A percentile compares a stretch with the other conserved stretches of the same genome.
phyloP scores from a whole-genome alignment of 2,329 filamentous ascomycete species.

The Coniella lustricola region DNA sequence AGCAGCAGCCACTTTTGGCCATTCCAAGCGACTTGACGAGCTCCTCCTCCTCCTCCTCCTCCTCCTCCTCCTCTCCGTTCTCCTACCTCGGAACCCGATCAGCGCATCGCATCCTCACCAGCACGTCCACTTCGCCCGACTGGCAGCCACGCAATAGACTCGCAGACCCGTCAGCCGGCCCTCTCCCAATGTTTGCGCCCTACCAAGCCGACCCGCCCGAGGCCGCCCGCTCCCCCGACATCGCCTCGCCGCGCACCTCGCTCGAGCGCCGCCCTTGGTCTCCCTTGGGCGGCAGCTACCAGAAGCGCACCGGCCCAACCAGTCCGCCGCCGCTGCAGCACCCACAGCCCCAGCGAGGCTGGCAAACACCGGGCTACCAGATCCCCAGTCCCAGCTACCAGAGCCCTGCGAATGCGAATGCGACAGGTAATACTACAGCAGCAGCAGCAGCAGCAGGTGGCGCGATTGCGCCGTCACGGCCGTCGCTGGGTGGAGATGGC shows the following conservation, averaged over 20 bases:
- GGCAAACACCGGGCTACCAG: conserved; percentile 37
- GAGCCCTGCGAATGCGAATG: no score
- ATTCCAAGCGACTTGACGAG: no score
- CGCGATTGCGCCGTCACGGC: background rate
- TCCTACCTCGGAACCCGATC: no score
- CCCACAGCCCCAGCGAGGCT: conserved; percentile 52
- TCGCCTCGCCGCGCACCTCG: conserved; percentile 49
- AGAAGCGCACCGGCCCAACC: conserved; percentile 30
- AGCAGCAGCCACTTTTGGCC: no score
- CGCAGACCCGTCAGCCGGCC: no score
- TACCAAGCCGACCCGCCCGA: conserved; percentile 93
- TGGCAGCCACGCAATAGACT: no score
- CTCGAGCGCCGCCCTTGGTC: conserved; percentile 52
- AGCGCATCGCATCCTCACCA: no score
- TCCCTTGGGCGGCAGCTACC: conserved; percentile 32
- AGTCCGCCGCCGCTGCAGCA: conserved; percentile 41
- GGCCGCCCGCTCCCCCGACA: conserved; percentile 65
- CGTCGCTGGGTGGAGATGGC: conserved; percentile 25
- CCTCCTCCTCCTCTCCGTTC: no score
- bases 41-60: no score
- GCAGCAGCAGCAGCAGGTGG: no score
- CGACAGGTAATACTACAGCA: no score
- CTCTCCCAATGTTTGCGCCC: conserved; percentile 71
- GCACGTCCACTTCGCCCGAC: no score
- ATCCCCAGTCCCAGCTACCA: conserved; percentile 29